Percentiles rank a stretch among this genome's conserved stretches.
These are phyloP conservation scores for cucumber (Cucumis sativus) DNA, from an alignment of 306 rosid species.

Conservation along the genomic window DNA sequence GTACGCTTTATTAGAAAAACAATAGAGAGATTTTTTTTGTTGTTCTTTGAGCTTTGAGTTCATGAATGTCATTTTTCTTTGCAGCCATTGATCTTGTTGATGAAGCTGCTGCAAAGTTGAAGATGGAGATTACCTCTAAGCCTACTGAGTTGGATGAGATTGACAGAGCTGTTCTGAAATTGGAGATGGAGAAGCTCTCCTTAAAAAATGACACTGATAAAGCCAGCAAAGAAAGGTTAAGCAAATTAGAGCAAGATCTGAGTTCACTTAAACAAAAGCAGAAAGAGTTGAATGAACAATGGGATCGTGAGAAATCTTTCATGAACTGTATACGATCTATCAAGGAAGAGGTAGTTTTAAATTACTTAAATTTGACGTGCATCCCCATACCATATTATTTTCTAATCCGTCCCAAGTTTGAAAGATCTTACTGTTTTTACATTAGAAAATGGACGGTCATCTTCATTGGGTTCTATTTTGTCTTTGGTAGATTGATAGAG, in stretches of 20 bases:
- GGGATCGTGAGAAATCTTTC: conserved; percentile 75
- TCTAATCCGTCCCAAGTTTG: background rate
- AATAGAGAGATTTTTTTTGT: background rate
- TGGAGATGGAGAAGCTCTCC: conserved; percentile 97
- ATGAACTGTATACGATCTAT: conserved; percentile 77
- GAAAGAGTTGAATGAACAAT: conserved; percentile 56
- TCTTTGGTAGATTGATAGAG: conserved; percentile 71
- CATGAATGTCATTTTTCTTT: conserved; percentile 13
- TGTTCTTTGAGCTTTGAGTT: background rate
- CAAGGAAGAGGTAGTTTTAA: conserved; percentile 68
- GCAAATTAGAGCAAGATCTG: conserved; percentile 70
- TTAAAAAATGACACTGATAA: conserved; percentile 84
- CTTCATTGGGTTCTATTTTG: background rate
- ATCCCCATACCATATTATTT: background rate
- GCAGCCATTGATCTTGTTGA: conserved; percentile 97
- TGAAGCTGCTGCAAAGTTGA: conserved; percentile 97
- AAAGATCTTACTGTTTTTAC: background rate
- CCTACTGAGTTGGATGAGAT: conserved; percentile 90
- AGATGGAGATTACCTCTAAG: conserved; percentile 95
- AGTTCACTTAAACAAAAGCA: conserved; percentile 71
- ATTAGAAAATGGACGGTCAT: background rate
- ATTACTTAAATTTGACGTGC: background rate
- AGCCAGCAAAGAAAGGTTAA: conserved; percentile 84
- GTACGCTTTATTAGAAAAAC: background rate
- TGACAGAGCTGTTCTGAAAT: conserved; percentile 71